These are phyloP conservation scores for Malus domestica DNA, from an alignment of 306 rosid genomes.

Conservation along the genomic window ASM211411v1 NC_041801.1:8558001-8558500, in stretches of 20 bases:
- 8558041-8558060: constrained; percentile 7
- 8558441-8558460: constrained; percentile 7
- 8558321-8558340: constrained; percentile 59
- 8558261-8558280: constrained; percentile 7
- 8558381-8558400: constrained; percentile 76
- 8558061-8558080: neutral
- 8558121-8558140: constrained; percentile 86
- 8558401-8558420: constrained; percentile 74
- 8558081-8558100: neutral
- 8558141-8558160: constrained; percentile 73
- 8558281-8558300: constrained; percentile 14
- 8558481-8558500: neutral
- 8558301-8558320: neutral
- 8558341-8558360: constrained; percentile 87
- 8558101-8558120: constrained; percentile 35
- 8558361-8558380: constrained; percentile 99
- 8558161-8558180: constrained; percentile 74
- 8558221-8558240: neutral
- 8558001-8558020: constrained; percentile 75
- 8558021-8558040: constrained; percentile 60
- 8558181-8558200: constrained; percentile 93
- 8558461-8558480: neutral
- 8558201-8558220: constrained; percentile 55
- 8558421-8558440: constrained; percentile 90
- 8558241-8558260: neutral